Evolutionary conservation across 2,329 filamentous ascomycete genomes (phyloP).

Genomic region (Pseudogymnoascus sp.): DNA sequence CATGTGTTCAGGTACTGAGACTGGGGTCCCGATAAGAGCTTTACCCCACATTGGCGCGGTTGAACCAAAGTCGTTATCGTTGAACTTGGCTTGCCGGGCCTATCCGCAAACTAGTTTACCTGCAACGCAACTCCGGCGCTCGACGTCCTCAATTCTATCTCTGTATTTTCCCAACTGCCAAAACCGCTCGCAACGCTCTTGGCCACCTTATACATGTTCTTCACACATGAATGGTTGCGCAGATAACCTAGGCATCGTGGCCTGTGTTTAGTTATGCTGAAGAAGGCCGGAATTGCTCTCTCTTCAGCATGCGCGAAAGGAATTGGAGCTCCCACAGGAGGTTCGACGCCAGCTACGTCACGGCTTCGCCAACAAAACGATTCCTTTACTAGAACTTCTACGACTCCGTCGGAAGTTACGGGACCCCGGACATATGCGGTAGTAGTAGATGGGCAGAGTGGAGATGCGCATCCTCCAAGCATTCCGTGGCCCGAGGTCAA

Average conservation of each 20-base stretch:
- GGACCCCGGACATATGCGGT: conserved; percentile 30
- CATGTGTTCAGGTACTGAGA: too few species aligned
- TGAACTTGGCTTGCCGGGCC: conserved; percentile 1
- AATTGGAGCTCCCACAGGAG: conserved; percentile 23
- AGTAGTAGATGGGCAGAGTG: conserved; percentile 28
- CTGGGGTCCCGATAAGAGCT: not conserved
- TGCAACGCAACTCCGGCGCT: conserved; percentile 9
- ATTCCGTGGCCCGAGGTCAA: conserved; percentile 26
- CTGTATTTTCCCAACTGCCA: not conserved
- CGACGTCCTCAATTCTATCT: not conserved
- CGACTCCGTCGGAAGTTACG: conserved; percentile 9
- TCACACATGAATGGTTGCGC: not conserved
- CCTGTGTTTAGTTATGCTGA: conserved; percentile 33
- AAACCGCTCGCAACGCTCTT: conserved; percentile 6
- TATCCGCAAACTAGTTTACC: conserved; percentile 5
- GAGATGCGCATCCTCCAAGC: conserved; percentile 27
- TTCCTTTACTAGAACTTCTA: conserved; percentile 13
- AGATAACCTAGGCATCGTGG: not conserved
- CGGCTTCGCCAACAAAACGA: conserved; percentile 17
- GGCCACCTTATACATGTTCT: conserved; percentile 3
- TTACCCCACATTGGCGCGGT: not conserved
- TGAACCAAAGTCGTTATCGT: not conserved
- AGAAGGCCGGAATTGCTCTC: conserved; percentile 33
- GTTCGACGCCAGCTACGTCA: conserved; percentile 25
- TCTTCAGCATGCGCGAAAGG: conserved; percentile 31